Base-by-base conservation (phyloP, 768 basidiomycete species). In the Cubamyces lactineus region DNA sequence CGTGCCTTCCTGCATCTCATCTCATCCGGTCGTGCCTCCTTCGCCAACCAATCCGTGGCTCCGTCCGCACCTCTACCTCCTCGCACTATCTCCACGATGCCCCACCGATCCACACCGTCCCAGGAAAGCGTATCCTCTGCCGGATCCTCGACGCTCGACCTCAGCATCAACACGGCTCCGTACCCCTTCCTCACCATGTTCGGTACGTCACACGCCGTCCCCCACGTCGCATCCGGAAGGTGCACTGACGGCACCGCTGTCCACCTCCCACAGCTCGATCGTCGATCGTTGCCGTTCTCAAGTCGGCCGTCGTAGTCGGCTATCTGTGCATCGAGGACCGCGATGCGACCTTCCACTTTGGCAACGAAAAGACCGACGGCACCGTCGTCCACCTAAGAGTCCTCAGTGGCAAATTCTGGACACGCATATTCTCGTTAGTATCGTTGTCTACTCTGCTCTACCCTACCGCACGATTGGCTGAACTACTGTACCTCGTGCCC, bases 351-450 rank as follows among this genome's bases (percentile, higher is more conserved):
- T 66, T 68, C 42, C 49, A 52, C 49, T 76, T 69, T 57, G 75
- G 75, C 3, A 40, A 34, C n/a, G 52, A 48, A 1, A 42, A 60
- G 28, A 54, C 68, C n/a, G 50, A 57, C n/a, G 42, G 28, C 1
- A 54, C 49, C 52, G 26, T 26, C 21, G 69, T 73, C 19, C 67
- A 52, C 39, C 52, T 77, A 39, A 62, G 55, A 13, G 74, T 78
- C 24, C 41, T 71, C 34, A 67, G 68, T 57, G 70, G 73, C 12
- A 60, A 67, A 40, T 77, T 77, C 57, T 78, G 76, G 75, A 68
- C 66, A 1, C 71, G 73, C 26, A 67, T 78, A 9, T 69, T 77
- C 26, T 49, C 72, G 74, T 76, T 49, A 67, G 75, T 49, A 28
- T 28, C 28, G 1, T n/a, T 26, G 41, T 28, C 30, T 13, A 43